These are phyloP conservation scores for Aspergillus sp. DNA, from an alignment of 2,329 filamentous ascomycete genomes.

Conservation along the genomic window DNA sequence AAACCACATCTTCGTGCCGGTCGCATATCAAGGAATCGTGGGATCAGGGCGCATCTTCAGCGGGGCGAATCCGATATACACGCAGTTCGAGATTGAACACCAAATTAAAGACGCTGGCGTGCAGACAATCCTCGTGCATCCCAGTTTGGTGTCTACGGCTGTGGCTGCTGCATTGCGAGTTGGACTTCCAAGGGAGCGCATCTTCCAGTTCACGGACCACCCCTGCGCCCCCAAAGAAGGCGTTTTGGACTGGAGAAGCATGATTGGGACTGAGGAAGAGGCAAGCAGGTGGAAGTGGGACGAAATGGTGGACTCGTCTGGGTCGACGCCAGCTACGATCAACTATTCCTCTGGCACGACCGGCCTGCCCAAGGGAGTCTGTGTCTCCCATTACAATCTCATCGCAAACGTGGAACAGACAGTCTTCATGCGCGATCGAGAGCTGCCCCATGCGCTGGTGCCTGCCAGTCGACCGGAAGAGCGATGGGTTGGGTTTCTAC, in stretches of 20 bases:
- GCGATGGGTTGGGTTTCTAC: conserved; percentile 13
- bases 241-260: conserved; percentile 4
- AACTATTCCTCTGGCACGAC: conserved; percentile 14
- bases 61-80: conserved; percentile 11
- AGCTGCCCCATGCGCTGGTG: neutral
- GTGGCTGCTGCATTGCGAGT: neutral
- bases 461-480: conserved; percentile 7
- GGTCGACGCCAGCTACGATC: conserved; percentile 4
- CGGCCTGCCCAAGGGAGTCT: conserved; percentile 13
- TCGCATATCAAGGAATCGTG: conserved; percentile 13
- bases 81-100: conserved; percentile 10
- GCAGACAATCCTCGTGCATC: conserved; percentile 7
- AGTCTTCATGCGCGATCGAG: conserved; percentile 12
- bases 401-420: conserved; percentile 14
- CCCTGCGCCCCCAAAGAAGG: neutral
- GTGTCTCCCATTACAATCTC: conserved; percentile 12
- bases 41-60: conserved; percentile 12
- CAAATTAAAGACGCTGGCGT: conserved; percentile 6
- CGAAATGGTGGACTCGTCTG: neutral
- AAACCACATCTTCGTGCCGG: conserved; percentile 14
- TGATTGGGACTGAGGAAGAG: conserved; percentile 9
- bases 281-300: conserved; percentile 8
- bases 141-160: conserved; percentile 2
- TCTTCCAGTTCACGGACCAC: conserved; percentile 10
- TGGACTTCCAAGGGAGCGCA: conserved; percentile 1